Conservation (phyloP, 2,329 filamentous ascomycete genomes). For the Penicillium sp. region DNA sequence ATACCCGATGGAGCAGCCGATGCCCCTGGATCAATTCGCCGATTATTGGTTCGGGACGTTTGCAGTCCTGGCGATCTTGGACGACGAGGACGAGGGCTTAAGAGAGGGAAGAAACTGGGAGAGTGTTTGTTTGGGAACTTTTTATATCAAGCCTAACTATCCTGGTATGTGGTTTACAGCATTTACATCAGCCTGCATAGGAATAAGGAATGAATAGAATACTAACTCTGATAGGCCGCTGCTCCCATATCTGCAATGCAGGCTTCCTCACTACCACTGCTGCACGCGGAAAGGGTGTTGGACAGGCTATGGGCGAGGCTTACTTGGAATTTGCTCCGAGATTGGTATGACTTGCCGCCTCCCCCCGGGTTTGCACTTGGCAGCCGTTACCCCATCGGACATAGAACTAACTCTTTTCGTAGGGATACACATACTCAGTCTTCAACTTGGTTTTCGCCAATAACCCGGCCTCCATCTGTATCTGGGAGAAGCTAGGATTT, state of each 20-base stretch:
- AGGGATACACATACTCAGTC: constrained; percentile 44
- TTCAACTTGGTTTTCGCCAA: constrained; percentile 44
- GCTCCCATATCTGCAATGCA: constrained; percentile 41
- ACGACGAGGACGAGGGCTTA: constrained; percentile 17
- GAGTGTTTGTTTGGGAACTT: constrained; percentile 38
- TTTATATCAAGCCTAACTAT: constrained; percentile 45
- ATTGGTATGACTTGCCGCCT: constrained; percentile 25
- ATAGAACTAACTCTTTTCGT: background rate
- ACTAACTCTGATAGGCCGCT: constrained; percentile 30
- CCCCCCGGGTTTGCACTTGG: background rate
- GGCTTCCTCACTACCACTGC: constrained; percentile 37
- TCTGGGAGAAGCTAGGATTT: constrained; percentile 42
- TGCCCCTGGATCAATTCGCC: constrained; percentile 31
- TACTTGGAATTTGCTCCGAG: constrained; percentile 40
- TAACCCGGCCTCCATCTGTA: constrained; percentile 39
- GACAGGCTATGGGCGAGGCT: constrained; percentile 36
- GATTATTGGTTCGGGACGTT: constrained; percentile 43
- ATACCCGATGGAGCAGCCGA: constrained; percentile 40
- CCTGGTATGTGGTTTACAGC: constrained; percentile 28
- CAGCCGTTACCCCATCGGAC: background rate
- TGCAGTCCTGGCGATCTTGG: constrained; percentile 33
- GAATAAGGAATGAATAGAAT: background rate
- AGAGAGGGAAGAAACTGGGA: constrained; percentile 34
- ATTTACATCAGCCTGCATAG: background rate
- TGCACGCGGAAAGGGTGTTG: constrained; percentile 36